Evolutionary conservation across 495 filamentous ascomycete species (phyloP).

Genomic region (Terfezia boudieri): DNA sequence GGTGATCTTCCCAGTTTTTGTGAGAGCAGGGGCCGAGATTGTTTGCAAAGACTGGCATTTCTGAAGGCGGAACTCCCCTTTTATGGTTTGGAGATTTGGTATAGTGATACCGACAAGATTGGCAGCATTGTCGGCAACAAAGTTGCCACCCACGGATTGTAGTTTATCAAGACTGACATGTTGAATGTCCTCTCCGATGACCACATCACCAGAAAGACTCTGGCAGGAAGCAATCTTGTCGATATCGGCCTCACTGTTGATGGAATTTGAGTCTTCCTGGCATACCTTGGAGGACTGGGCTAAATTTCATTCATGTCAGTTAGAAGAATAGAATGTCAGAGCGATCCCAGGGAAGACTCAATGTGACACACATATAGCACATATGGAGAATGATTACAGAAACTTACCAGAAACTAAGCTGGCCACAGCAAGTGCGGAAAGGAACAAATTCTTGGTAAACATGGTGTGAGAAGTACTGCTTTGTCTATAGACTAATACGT

Average conservation of each 20-base stretch:
- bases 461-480: conserved; percentile 32
- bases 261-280: conserved; percentile 24
- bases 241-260: conserved; percentile 52
- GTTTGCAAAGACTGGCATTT: conserved; percentile 41
- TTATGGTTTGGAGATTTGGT: conserved; percentile 25
- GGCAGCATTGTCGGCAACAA: conserved; percentile 36
- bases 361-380: background rate
- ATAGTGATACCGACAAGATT: conserved; percentile 29
- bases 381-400: background rate
- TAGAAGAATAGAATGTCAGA: background rate
- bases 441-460: conserved; percentile 49
- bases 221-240: conserved; percentile 40
- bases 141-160: conserved; percentile 44
- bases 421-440: conserved; percentile 49
- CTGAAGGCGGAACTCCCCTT: conserved; percentile 41
- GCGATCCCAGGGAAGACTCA: background rate
- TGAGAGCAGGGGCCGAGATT: conserved; percentile 41
- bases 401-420: conserved; percentile 43
- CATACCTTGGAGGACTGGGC: background rate
- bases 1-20: conserved; percentile 36
- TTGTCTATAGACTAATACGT: conserved; percentile 6
- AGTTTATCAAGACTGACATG: conserved; percentile 32
- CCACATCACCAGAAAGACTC: conserved; percentile 46
- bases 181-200: conserved; percentile 32
- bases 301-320: background rate